These are phyloP conservation scores for Pseudomassariella vexata DNA, from an alignment of 2,329 filamentous ascomycete species.

Conservation along the genomic window DNA sequence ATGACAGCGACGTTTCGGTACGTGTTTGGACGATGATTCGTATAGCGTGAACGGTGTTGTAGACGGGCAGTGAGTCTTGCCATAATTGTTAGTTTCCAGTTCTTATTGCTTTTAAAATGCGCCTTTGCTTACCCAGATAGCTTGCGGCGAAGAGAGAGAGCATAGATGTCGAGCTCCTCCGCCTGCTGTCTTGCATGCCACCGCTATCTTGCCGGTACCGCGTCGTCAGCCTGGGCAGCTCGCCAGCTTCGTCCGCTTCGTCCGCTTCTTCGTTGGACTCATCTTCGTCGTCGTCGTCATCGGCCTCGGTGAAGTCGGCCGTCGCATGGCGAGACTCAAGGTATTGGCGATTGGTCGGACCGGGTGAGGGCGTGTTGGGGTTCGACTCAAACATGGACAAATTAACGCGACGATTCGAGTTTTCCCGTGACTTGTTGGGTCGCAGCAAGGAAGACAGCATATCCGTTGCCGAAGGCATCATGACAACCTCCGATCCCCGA, in stretches of 20 bases:
- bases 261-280: slow-evolving; percentile 33
- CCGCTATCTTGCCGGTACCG: slow-evolving; percentile 30
- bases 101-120: not conserved
- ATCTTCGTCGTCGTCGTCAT: slow-evolving; percentile 44
- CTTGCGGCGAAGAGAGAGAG: slow-evolving; percentile 77
- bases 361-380: slow-evolving; percentile 20
- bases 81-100: not conserved
- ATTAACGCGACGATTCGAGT: slow-evolving; percentile 15
- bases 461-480: slow-evolving; percentile 22
- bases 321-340: slow-evolving; percentile 45
- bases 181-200: slow-evolving; percentile 19
- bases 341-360: slow-evolving; percentile 25
- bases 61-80: slow-evolving; percentile 78
- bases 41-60: slow-evolving; percentile 85
- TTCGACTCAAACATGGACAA: slow-evolving; percentile 16
- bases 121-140: slow-evolving; percentile 57
- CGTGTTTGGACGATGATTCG: slow-evolving; percentile 76
- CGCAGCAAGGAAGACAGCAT: slow-evolving; percentile 25
- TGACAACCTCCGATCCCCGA: slow-evolving; percentile 13
- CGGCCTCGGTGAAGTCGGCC: slow-evolving; percentile 60
- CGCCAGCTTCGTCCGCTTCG: slow-evolving; percentile 24
- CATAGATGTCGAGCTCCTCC: slow-evolving; percentile 23
- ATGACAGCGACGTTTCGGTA: slow-evolving; percentile 87
- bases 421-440: slow-evolving; percentile 12
- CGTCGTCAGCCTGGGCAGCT: slow-evolving; percentile 12